Percentiles rank a stretch among this genome's conserved stretches.
phyloP scores from a whole-genome alignment of 495 filamentous ascomycete species.

The Penicillium coffeae region DNA sequence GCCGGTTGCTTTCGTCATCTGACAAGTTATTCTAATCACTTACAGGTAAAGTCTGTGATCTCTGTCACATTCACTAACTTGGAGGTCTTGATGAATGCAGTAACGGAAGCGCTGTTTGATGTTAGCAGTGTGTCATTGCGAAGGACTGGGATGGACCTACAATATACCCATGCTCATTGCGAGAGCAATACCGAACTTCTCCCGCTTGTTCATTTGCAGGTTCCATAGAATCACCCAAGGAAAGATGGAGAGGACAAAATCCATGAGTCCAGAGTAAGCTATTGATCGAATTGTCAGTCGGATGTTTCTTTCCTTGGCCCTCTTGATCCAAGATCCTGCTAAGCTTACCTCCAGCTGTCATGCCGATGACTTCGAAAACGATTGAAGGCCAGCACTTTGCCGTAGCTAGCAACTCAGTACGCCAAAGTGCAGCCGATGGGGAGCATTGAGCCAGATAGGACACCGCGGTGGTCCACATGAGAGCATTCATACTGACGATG shows the following conservation, averaged over 20 bases:
- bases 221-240: conserved; percentile 24
- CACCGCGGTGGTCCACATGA: conserved; percentile 19
- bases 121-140: neutral
- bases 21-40: no score
- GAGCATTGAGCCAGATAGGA: conserved; percentile 23
- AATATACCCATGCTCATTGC: conserved; percentile 27
- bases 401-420: conserved; percentile 9
- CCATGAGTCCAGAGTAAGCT: conserved; percentile 25
- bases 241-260: conserved; percentile 23
- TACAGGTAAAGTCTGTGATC: conserved; percentile 23
- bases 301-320: no score
- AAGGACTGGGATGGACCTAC: conserved; percentile 4
- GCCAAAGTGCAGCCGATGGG: conserved; percentile 17
- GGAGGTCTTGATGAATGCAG: conserved; percentile 25
- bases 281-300: no score
- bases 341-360: conserved; percentile 18
- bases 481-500: conserved; percentile 21
- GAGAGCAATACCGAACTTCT: conserved; percentile 20
- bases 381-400: conserved; percentile 20
- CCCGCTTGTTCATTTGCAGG: conserved; percentile 22
- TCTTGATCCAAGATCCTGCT: no score
- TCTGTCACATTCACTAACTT: conserved; percentile 13
- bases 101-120: conserved; percentile 11
- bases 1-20: no score
- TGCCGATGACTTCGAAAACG: conserved; percentile 18